Conservation (phyloP, 768 basidiomycete genomes). For the Suillus weaverae region DNA sequence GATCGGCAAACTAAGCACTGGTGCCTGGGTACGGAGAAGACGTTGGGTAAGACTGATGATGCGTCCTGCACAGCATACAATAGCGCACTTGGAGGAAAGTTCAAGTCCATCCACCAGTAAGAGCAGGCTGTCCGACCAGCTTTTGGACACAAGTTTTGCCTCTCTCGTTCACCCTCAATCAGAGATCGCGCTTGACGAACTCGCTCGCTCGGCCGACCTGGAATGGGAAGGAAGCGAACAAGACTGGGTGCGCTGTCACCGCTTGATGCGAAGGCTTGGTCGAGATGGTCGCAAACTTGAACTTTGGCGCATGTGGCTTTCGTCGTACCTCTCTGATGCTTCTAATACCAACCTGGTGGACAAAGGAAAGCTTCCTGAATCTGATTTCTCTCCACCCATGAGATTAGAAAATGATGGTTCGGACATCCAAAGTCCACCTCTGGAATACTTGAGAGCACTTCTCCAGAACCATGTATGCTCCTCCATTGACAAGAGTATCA, state of each 20-base stretch:
- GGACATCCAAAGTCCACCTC: constrained; percentile 26
- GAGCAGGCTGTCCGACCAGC: constrained; percentile 2
- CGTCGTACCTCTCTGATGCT: constrained; percentile 29
- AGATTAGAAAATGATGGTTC: constrained; percentile 8
- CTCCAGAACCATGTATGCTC: constrained; percentile 60
- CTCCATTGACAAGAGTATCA: constrained; percentile 7
- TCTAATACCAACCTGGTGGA: constrained; percentile 25
- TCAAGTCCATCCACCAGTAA: constrained; percentile 17
- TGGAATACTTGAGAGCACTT: constrained; percentile 49
- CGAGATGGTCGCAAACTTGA: constrained; percentile 77
- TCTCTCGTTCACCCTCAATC: constrained; percentile 34
- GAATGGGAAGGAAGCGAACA: constrained; percentile 58
- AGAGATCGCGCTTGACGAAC: constrained; percentile 14
- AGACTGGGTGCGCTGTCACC: constrained; percentile 62
- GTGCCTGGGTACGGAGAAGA: constrained; percentile 75
- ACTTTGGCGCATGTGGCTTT: constrained; percentile 74
- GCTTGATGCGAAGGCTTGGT: constrained; percentile 51
- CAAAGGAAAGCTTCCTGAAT: constrained; percentile 48
- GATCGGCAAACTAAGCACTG: constrained; percentile 57
- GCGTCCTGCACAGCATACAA: constrained; percentile 47
- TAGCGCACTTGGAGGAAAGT: constrained; percentile 6
- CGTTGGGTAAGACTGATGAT: constrained; percentile 88
- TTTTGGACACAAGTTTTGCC: constrained; percentile 23
- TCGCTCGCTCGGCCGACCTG: constrained; percentile 31
- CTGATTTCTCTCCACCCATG: constrained; percentile 27